Base-by-base conservation (phyloP, 495 filamentous ascomycete genomes). In the Cenococcum geophilum region DNA sequence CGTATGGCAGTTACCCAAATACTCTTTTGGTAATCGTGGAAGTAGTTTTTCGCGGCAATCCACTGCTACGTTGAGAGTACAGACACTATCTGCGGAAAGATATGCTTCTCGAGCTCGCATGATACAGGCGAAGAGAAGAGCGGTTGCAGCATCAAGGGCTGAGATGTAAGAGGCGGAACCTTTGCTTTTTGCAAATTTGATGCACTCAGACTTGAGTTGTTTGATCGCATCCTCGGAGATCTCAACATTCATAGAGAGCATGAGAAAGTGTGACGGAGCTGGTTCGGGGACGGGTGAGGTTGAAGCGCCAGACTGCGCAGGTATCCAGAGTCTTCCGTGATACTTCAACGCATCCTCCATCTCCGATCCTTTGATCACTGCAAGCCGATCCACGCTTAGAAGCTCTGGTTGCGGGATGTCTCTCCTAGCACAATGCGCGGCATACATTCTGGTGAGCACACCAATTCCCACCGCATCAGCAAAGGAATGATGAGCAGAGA, bases 321-420 rank as follows among this genome's bases (percentile, higher is more conserved):
- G 48, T 16, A 51, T 51, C 48, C 48, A 51, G 5, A 51, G 48
- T 23, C 48, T 51, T 12, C 48, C 48, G 22, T 51, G 14, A 23
- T 22, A 21, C 12, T 6, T 51, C 48, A 51, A 51, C 23, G 48
- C 48, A 14, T 51, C 48, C 22, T 51, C 48, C 48, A 51, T 22
- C 11, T 23, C 48, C 5, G 48, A 11, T 20, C 48, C 48, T 27
- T 18, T 12, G 18, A 51, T 14, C 11, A 27, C 10, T 2, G 20
- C 14, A 51, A 51, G 20, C 20, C 21, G 48, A 3, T 51, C 48
- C 23, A 22, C 11, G 20, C 21, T 51, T 21, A 51, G 16, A 16
- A 51, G 20, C 11, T 21, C 11, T 51, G 48, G 1, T 21, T 12
- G 48, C 12, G 2, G 5, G 1, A 4, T 51, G 12, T 22, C 23